Base-by-base conservation (phyloP, 805 yeast genomes). In the Metschnikowia gruessii region DNA sequence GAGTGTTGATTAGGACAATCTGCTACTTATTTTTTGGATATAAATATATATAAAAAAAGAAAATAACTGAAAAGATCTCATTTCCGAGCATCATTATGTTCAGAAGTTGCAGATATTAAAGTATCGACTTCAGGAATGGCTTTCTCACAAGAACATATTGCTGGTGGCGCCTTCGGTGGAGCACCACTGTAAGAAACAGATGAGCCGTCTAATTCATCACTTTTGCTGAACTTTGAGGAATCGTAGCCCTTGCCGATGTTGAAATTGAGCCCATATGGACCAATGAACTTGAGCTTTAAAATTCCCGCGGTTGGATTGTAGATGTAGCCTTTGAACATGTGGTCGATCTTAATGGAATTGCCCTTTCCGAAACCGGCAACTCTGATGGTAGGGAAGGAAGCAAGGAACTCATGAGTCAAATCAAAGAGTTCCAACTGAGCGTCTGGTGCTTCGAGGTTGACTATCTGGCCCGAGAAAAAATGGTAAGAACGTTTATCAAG, bases 331-430 rank as follows among this genome's bases (percentile, higher is more conserved):
- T n/a, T 19, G 45, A 45, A 45, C 5, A 26, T 17, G 15, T 29
- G 26, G 40, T 36, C 31, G 16, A 46, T 21, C n/a, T 3, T 21
- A 26, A 49, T 43, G 4, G 15, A 15, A 31, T 49, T 49, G 17
- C 36, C 37, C 15, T 36, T 37, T 3, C 52, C 52, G 28, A 49
- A 46, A 4, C 52, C 52, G 15, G 38, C 36, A 13, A 49, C 45
- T 15, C 16, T 42, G 37, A 36, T 32, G 17, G n/a, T 41, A n/a
- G 42, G 49, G 12, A 12, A 29, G 4, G 15, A 11, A 6, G 43
- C 8, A 18, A 38, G 30, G n/a, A 26, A 38, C n/a, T 7, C 15
- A 19, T 15, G 29, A 7, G 37, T 24, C 38, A 48, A 36, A 12
- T 48, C 48, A 12, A 18, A 19, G n/a, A 48, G 26, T 4, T 8